Evolutionary conservation across 805 yeast species (phyloP).

Genomic region (Kuraishia piskuri): DNA sequence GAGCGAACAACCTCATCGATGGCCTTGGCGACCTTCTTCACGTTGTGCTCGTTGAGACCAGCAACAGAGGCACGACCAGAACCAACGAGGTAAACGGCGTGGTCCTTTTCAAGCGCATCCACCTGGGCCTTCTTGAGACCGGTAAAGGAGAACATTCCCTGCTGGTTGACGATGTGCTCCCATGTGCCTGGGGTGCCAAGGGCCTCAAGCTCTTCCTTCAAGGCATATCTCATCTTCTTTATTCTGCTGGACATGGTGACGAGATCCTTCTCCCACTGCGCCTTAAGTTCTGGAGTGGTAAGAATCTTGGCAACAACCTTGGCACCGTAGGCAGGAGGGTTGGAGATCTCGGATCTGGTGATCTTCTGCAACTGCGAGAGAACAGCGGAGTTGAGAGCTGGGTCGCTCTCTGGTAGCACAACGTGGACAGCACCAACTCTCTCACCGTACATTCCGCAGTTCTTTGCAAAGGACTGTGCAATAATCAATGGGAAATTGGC

Average conservation of each 20-base stretch:
- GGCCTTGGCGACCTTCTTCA: constrained; percentile 69
- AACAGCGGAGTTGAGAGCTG: constrained; percentile 44
- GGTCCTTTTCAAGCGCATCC: constrained; percentile 62
- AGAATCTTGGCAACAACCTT: constrained; percentile 76
- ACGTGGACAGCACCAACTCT: constrained; percentile 91
- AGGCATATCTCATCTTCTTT: constrained; percentile 61
- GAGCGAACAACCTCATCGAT: constrained; percentile 63
- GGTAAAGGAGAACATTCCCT: constrained; percentile 96
- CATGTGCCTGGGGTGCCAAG: constrained; percentile 83
- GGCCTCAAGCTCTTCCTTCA: constrained; percentile 50
- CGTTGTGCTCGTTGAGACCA: constrained; percentile 77
- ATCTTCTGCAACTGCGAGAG: constrained; percentile 67
- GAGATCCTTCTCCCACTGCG: constrained; percentile 81
- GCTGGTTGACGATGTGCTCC: constrained; percentile 85
- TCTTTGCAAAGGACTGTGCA: constrained; percentile 95
- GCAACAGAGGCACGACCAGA: constrained; percentile 93
- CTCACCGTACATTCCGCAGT: constrained; percentile 96
- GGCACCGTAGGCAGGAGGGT: constrained; percentile 95
- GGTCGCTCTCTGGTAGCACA: constrained; percentile 38
- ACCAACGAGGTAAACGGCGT: constrained; percentile 72
- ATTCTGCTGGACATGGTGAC: constrained; percentile 84
- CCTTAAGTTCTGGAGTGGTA: constrained; percentile 52
- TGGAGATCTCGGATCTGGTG: constrained; percentile 80
- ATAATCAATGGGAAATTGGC: constrained; percentile 54
- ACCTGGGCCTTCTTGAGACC: constrained; percentile 78